Conservation (phyloP, 2,329 filamentous ascomycete species). For the Mycocentrospora acerina region DNA sequence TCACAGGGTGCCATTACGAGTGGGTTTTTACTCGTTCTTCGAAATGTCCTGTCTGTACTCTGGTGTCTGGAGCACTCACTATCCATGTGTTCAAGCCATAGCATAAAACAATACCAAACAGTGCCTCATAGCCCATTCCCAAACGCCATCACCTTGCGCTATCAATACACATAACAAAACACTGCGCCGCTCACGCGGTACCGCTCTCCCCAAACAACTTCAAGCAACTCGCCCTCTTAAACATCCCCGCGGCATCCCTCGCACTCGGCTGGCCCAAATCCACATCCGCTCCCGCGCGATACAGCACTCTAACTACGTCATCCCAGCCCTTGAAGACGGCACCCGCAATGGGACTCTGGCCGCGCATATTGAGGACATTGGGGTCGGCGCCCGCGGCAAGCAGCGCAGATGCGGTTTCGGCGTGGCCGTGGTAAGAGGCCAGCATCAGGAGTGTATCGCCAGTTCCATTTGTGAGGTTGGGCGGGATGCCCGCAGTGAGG, state of each 20-base stretch:
- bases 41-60: slow-evolving; percentile 2
- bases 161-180: slow-evolving; percentile 1
- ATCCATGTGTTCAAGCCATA: slow-evolving; percentile 7
- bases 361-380: slow-evolving; percentile 67
- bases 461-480: slow-evolving; percentile 71
- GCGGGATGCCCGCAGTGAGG: slow-evolving; percentile 64
- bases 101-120: neutral
- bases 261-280: slow-evolving; percentile 49
- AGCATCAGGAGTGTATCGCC: slow-evolving; percentile 77
- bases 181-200: slow-evolving; percentile 13
- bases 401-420: slow-evolving; percentile 61
- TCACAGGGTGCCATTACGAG: no score
- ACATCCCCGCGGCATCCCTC: slow-evolving; percentile 51
- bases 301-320: slow-evolving; percentile 60
- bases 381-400: slow-evolving; percentile 65
- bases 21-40: slow-evolving; percentile 8
- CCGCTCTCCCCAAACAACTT: slow-evolving; percentile 33
- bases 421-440: slow-evolving; percentile 68
- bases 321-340: slow-evolving; percentile 72
- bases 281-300: slow-evolving; percentile 46
- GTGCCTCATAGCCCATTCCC: neutral
- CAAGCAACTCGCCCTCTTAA: slow-evolving; percentile 41
- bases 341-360: slow-evolving; percentile 69
- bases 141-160: neutral
- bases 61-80: slow-evolving; percentile 8